Evolutionary conservation across 352 stramenopile species (phyloP), one percentile per base, ranked within the genome.

Genomic region (Pythium oligandrum): DNA sequence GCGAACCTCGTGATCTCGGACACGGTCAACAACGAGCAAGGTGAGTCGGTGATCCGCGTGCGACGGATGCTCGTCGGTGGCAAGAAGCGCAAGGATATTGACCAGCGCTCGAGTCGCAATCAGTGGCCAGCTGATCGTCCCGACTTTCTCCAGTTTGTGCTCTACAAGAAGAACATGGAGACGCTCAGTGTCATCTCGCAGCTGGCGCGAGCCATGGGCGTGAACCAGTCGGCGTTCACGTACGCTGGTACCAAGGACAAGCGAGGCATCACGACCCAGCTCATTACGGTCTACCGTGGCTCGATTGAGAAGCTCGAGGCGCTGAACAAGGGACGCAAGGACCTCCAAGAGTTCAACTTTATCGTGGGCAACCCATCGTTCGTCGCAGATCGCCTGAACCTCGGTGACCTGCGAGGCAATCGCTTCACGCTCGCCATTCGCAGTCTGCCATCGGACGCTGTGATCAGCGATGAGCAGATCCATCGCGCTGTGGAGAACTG

Each of bases 241-340:
- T 98, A 96, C 69, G 94, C 95, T 26, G 96, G 95, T 12, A 98
- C 96, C 44, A 99, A 99, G 61, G 96, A 99, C 73, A 98, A 98
- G 73, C 80, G 96, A 37, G 96, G 90, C 6, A 88, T 98, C 51
- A 98, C 95, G 11, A 93, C 90, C 38, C 96, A 99, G 71, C 95
- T 96, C 55, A 94, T 89, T 67, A 98, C 96, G 0, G 73, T 94
- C 36, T 96, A 92, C 61, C 75, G 83, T 44, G 70, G 83, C 42
- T 80, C 78, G 2, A 74, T 83, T 53, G 75, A 96, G 50, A 78
- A 83, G 48, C 71, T 96, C 35, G 83, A 86, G 55, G 80, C 60
- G 55, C 80, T 96, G 47, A 97, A 92, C 66, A 63, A 67, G 30
- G 70, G 75, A 11, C 67, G 75, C 11, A 71, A 79, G 39, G 68